Evolutionary conservation across 1,284 basidiomycete genomes (phyloP).

Genomic region (Boletus smithii): DNA sequence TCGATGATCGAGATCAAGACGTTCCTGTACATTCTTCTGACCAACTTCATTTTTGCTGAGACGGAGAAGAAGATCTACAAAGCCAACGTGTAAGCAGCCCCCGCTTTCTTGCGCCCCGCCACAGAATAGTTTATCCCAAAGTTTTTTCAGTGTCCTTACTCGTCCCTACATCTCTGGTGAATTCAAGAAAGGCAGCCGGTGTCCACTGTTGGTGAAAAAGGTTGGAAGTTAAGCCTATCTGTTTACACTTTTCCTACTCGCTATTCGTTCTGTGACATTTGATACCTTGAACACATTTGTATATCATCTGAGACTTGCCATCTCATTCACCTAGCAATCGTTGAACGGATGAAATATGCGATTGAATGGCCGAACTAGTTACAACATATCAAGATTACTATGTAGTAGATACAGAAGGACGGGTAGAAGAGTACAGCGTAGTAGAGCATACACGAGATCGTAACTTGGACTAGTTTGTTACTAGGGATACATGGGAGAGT

Average conservation of each 20-base stretch:
- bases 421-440: constrained; percentile 5
- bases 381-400: constrained; percentile 17
- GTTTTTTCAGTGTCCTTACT: constrained; percentile 55
- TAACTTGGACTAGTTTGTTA: constrained; percentile 12
- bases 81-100: constrained; percentile 61
- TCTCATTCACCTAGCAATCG: background rate
- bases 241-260: background rate
- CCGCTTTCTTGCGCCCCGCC: background rate
- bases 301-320: background rate
- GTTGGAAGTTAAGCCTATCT: constrained; percentile 11
- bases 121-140: background rate
- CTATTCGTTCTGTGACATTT: constrained; percentile 2
- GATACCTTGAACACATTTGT: background rate
- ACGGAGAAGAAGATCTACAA: constrained; percentile 58
- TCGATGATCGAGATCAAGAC: constrained; percentile 78
- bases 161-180: constrained; percentile 64
- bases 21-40: constrained; percentile 66
- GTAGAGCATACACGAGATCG: constrained; percentile 9
- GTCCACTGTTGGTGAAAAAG: constrained; percentile 53
- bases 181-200: constrained; percentile 63
- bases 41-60: constrained; percentile 59
- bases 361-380: background rate
- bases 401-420: constrained; percentile 6
- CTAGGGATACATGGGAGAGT: constrained; percentile 25
- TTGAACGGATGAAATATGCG: background rate